Percentiles rank a stretch among this genome's conserved stretches.
Evolutionary conservation across 2,329 filamentous ascomycete genomes (phyloP).

Genomic region (Fonsecaea multimorphosa): DNA sequence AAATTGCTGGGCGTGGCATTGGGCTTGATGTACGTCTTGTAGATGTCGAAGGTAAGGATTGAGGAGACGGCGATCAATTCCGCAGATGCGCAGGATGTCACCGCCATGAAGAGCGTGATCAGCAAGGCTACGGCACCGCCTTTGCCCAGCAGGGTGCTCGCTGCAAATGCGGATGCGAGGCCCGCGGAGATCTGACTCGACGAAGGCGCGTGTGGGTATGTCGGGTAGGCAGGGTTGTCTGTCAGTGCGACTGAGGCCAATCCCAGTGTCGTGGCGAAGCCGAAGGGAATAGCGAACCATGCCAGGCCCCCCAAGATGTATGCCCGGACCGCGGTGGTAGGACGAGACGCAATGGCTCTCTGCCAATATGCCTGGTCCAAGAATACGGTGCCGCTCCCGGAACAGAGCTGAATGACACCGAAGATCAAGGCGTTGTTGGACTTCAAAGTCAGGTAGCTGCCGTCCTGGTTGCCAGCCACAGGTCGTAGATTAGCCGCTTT

Average conservation of each 20-base stretch:
- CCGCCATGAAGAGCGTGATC: constrained; percentile 49
- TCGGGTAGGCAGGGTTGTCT: constrained; percentile 52
- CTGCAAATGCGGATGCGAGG: constrained; percentile 39
- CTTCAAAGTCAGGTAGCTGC: constrained; percentile 63
- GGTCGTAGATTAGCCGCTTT: constrained; percentile 54
- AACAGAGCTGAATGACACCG: constrained; percentile 51
- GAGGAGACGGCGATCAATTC: constrained; percentile 86
- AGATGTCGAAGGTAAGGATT: constrained; percentile 86
- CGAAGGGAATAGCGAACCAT: constrained; percentile 58
- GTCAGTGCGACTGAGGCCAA: constrained; percentile 54
- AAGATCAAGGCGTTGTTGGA: constrained; percentile 54
- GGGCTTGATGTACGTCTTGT: constrained; percentile 84
- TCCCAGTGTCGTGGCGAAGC: constrained; percentile 55
- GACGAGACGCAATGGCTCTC: constrained; percentile 50
- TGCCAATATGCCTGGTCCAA: constrained; percentile 57
- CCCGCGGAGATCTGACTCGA: constrained; percentile 39
- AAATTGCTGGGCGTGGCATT: constrained; percentile 73
- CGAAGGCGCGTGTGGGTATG: constrained; percentile 41
- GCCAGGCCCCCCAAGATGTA: constrained; percentile 53
- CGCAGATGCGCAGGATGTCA: constrained; percentile 80
- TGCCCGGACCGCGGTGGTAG: constrained; percentile 47
- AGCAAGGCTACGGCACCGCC: constrained; percentile 40
- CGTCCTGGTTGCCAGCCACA: constrained; percentile 59
- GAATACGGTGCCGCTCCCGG: constrained; percentile 45
- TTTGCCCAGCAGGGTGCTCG: constrained; percentile 40